Evolutionary conservation across 768 basidiomycete species (phyloP).

Genomic region (Thelephora aurantiotincta): DNA sequence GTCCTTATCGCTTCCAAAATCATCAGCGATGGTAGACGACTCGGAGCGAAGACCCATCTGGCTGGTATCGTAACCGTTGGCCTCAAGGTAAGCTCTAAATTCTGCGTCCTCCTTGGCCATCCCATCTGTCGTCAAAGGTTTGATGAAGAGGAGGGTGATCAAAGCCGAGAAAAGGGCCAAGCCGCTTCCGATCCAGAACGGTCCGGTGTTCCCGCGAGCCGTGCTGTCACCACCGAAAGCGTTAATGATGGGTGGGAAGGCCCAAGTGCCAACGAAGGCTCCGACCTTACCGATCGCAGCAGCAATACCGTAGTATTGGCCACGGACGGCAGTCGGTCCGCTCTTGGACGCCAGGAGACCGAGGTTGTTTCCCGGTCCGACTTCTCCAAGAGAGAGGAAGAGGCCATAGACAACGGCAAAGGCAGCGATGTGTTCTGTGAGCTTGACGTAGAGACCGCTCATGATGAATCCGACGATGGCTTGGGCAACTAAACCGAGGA

Average conservation of each 20-base stretch:
- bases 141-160: conserved; percentile 59
- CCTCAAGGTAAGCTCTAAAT: conserved; percentile 77
- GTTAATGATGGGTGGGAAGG: neutral
- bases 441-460: conserved; percentile 66
- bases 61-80: conserved; percentile 65
- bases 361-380: conserved; percentile 79
- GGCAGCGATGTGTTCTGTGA: conserved; percentile 51
- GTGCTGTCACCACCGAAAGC: conserved; percentile 44
- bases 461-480: conserved; percentile 78
- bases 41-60: conserved; percentile 43
- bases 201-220: conserved; percentile 59
- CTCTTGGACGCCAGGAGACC: conserved; percentile 79
- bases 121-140: conserved; percentile 60
- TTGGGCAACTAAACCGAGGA: conserved; percentile 50
- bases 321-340: conserved; percentile 75
- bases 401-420: conserved; percentile 91
- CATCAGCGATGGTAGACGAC: conserved; percentile 1
- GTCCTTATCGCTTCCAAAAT: neutral
- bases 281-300: conserved; percentile 81
- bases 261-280: conserved; percentile 62
- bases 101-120: conserved; percentile 67
- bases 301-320: conserved; percentile 76
- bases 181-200: conserved; percentile 81
- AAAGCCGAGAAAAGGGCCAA: conserved; percentile 68
- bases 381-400: conserved; percentile 81